phyloP scores from a whole-genome alignment of 352 stramenopile species.

The Pythium scleroteichum region DNA sequence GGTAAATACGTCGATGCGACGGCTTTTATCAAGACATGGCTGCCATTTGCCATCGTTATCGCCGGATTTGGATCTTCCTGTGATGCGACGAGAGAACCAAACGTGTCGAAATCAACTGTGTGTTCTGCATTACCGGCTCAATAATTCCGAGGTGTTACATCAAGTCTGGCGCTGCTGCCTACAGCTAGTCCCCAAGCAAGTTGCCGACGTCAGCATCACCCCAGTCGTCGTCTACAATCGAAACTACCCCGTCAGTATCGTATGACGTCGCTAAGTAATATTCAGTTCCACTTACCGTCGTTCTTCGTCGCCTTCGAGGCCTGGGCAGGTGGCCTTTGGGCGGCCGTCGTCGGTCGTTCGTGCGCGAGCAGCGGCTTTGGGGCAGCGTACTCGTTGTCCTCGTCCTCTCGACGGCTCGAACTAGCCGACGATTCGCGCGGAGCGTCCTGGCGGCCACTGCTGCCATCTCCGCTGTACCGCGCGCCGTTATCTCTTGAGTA shows the following conservation, averaged over 20 bases:
- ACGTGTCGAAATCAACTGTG: too few relatives aligned
- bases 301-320: conserved; percentile 39
- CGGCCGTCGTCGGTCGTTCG: conserved; percentile 26
- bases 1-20: conserved; percentile 50
- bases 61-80: conserved; percentile 24
- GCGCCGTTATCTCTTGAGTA: conserved; percentile 24
- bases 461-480: conserved; percentile 11
- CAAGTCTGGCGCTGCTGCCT: too few relatives aligned
- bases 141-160: too few relatives aligned
- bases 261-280: too few relatives aligned
- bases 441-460: conserved; percentile 4
- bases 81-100: too few relatives aligned
- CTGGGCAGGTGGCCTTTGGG: conserved; percentile 29
- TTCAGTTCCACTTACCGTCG: conserved; percentile 42
- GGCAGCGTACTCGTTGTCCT: conserved; percentile 42
- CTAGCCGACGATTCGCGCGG: conserved; percentile 15
- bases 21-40: conserved; percentile 44
- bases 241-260: too few relatives aligned
- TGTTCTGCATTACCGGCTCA: too few relatives aligned
- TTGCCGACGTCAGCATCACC: conserved; percentile 79
- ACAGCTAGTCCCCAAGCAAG: conserved; percentile 31
- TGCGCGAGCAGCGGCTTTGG: conserved; percentile 37
- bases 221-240: conserved; percentile 59
- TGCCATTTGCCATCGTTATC: conserved; percentile 31
- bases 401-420: conserved; percentile 32